Base-by-base conservation (phyloP, 2,329 filamentous ascomycete genomes). In the Botrytis deweyae region DNA sequence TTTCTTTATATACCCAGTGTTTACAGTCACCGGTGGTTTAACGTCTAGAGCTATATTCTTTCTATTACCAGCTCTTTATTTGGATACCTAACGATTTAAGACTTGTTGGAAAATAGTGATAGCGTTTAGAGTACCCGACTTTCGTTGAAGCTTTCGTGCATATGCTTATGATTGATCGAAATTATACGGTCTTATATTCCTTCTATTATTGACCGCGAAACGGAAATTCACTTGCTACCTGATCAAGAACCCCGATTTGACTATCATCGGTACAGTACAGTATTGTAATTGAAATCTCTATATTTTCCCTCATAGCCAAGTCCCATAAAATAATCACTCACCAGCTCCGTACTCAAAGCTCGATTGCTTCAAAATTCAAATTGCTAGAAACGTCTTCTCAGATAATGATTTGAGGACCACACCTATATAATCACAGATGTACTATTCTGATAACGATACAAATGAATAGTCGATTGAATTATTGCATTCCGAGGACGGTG, bases 1-100 rank as follows among this genome's bases (percentile, higher is more conserved):
- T 63, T 44, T 40, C 4, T 64, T 49, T 64, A n/a, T 71, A 71
- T 64, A 71, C 69, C 69, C 58, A 44, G 55, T n/a, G 7, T 20
- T 52, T 9, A 16, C n/a, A 38, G 29, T 18, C 58, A 22, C 22
- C 25, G 36, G 36, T 40, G 16, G 7, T 20, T 16, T 16, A n/a
- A 36, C 22, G 10, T n/a, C 9, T 42, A 68, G 36, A 29, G 22
- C 5, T 25, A 14, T 40, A 3, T 8, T 40, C 8, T 40, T 42
- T 42, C 25, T 38, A 7, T 9, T 49, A 5, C 33, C 10, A 6
- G 33, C 25, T 40, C 65, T 67, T 40, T 9, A 7, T 40, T 7
- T 40, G 20, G 25, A 38, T 40, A 55, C 55, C 12, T 16, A n/a
- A n/a, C n/a, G 12, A 52, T n/a, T n/a, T 14, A n/a, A 38, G 16